Evolutionary conservation across 1,139 yeast genomes (phyloP), one percentile per base, ranked within the genome.

Genomic region (Saccharomyces hybrid): DNA sequence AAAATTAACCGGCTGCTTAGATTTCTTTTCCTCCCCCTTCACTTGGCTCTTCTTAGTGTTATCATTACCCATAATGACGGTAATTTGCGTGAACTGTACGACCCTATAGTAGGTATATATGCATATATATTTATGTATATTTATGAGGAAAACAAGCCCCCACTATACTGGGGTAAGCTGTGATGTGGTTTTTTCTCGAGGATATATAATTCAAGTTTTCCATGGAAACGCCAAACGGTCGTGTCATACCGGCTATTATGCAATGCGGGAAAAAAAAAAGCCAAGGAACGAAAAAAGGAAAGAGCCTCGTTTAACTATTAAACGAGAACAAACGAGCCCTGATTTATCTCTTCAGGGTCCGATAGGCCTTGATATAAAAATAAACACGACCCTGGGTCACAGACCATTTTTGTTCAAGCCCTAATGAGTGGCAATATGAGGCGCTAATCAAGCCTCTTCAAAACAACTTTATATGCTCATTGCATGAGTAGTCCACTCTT

Each of bases 111-210:
- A 19, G 3, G 23, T 19, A 19, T 5, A 26, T 26, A 26, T 38
- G 7, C 23, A 3, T 38, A 34, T 34, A 2, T 34, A 3, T 5
- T 3, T 31, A 31, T 13, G 2, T 31, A 31, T 3, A 31, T n/a
- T 61, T 81, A 88, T 31, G 11, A 31, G 14, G 2, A 9, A 31
- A 31, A 31, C 34, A 31, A 31, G 11, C 11, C 11, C 3, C 19
- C 9, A 5, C 5, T 34, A n/a, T 7, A 34, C 19, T 16, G 42
- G 42, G 58, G 84, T 86, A 65, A 87, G 95, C 61, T 81, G 88
- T 31, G 79, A 7, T 31, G 29, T 79, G 2, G 5, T 13, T 38
- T 16, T 38, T 38, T 5, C 44, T 38, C 44, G 44, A 38, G 44
- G 44, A 38, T 38, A 38, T 38, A 38, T 38, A 38, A 3, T 38